Percentiles rank a stretch among this genome's conserved stretches.
These are phyloP conservation scores for Beta macrorhiza DNA, from an alignment of 179 eudicot species.

Conservation along the genomic window DNA sequence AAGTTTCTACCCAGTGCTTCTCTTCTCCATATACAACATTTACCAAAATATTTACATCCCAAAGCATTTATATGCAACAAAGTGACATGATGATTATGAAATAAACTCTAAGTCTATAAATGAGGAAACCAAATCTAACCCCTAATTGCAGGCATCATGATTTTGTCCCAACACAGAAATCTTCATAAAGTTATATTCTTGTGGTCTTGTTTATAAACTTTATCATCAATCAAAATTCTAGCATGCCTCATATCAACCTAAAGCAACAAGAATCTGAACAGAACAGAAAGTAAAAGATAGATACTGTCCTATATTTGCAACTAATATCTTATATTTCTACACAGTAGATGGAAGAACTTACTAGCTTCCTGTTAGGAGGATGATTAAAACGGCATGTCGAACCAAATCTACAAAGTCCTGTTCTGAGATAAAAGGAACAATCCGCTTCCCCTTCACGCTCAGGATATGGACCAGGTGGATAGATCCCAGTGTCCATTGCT, in stretches of 20 bases:
- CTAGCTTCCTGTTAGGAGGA: constrained; percentile 84
- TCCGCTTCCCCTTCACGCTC: constrained; percentile 97
- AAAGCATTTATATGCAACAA: constrained; percentile 18
- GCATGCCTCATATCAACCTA: neutral
- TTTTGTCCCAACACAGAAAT: constrained; percentile 27
- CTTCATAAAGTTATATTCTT: constrained; percentile 26
- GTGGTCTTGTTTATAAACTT: constrained; percentile 9
- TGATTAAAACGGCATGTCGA: constrained; percentile 86
- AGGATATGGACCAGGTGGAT: constrained; percentile 76
- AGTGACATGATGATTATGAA: constrained; percentile 24
- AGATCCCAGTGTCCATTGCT: constrained; percentile 68
- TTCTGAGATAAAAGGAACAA: constrained; percentile 93
- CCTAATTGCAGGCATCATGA: constrained; percentile 26
- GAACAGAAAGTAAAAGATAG: constrained; percentile 19
- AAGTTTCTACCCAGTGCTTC: neutral
- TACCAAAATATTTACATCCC: constrained; percentile 17
- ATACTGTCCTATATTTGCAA: constrained; percentile 19
- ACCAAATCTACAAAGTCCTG: constrained; percentile 96
- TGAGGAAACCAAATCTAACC: constrained; percentile 20
- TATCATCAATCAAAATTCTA: constrained; percentile 17
- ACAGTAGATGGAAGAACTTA: constrained; percentile 28
- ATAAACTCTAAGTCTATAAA: constrained; percentile 13
- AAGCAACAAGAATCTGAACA: constrained; percentile 17
- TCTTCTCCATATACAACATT: neutral
- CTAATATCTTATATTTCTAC: constrained; percentile 8